A percentile compares a stretch with the other conserved stretches of the same genome.
These are phyloP conservation scores for Penicillium pancosmium DNA, from an alignment of 495 filamentous ascomycete species.

Conservation along the genomic window DNA sequence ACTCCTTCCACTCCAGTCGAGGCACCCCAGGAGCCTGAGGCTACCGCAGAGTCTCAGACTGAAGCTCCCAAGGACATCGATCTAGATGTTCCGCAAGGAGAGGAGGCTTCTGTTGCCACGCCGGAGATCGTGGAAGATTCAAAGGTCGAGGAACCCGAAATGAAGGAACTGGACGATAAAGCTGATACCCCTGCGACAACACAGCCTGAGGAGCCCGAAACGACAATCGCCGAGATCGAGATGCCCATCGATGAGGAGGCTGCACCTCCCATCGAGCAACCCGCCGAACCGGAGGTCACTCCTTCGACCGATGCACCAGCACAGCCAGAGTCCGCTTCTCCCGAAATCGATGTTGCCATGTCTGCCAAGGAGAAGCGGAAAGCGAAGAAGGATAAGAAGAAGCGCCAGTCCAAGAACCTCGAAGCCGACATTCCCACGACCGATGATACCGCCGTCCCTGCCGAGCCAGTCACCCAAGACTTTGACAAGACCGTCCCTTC, in stretches of 20 bases:
- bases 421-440: conserved; percentile 22
- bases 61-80: background rate
- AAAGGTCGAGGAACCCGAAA: background rate
- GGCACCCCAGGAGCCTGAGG: conserved; percentile 8
- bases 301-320: conserved; percentile 6
- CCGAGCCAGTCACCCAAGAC: conserved; percentile 19
- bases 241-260: conserved; percentile 13
- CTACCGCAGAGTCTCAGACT: background rate
- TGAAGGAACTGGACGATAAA: conserved; percentile 4
- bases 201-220: conserved; percentile 10
- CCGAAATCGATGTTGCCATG: conserved; percentile 31
- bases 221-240: conserved; percentile 6
- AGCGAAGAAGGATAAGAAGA: conserved; percentile 52
- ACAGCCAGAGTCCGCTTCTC: conserved; percentile 19
- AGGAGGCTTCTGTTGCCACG: background rate
- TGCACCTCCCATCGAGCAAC: conserved; percentile 5
- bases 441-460: conserved; percentile 7
- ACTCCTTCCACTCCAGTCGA: conserved; percentile 11
- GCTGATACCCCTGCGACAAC: conserved; percentile 3
- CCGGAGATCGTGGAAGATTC: background rate
- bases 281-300: conserved; percentile 12
- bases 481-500: conserved; percentile 15
- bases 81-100: background rate
- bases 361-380: conserved; percentile 48
- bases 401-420: conserved; percentile 37